Conservation (phyloP, 1,284 basidiomycete species). For the Pseudozyma sp. region DNA sequence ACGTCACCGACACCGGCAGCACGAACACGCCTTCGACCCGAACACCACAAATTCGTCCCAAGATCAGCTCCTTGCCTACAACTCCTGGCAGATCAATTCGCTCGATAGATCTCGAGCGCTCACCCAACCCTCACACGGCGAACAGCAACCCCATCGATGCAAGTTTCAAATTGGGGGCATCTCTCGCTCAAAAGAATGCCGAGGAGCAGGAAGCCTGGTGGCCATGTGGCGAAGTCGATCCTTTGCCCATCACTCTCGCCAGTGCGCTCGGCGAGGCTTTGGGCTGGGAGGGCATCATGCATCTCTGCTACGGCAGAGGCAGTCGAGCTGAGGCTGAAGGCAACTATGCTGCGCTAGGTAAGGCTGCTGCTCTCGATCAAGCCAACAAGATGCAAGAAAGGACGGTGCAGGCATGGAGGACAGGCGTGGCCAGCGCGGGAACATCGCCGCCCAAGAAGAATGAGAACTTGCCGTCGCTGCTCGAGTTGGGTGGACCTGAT, state of each 20-base stretch:
- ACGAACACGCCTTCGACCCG: conserved; percentile 26
- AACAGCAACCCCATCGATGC: conserved; percentile 43
- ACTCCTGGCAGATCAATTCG: conserved; percentile 32
- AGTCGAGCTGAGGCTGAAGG: conserved; percentile 47
- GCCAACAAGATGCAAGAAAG: conserved; percentile 39
- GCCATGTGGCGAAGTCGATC: conserved; percentile 58
- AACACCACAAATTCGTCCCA: conserved; percentile 37
- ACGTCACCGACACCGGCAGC: conserved; percentile 23
- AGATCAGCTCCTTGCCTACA: conserved; percentile 17
- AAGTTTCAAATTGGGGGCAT: conserved; percentile 36
- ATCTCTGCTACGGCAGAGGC: conserved; percentile 63
- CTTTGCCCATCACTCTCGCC: conserved; percentile 54
- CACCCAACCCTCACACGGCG: conserved; percentile 13
- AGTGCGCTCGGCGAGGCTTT: conserved; percentile 56
- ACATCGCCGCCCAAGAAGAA: conserved; percentile 22
- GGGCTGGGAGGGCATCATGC: conserved; percentile 67
- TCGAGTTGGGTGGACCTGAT: conserved; percentile 12
- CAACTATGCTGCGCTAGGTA: conserved; percentile 51
- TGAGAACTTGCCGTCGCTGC: conserved; percentile 8
- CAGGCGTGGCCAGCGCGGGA: conserved; percentile 46
- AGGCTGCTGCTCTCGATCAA: conserved; percentile 57
- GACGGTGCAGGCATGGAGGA: conserved; percentile 55
- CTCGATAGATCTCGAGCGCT: conserved; percentile 44
- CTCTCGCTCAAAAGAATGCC: conserved; percentile 15
- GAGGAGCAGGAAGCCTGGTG: conserved; percentile 56